phyloP scores from a whole-genome alignment of 2,329 filamentous ascomycete genomes.

The Trichoderma breve region DNA sequence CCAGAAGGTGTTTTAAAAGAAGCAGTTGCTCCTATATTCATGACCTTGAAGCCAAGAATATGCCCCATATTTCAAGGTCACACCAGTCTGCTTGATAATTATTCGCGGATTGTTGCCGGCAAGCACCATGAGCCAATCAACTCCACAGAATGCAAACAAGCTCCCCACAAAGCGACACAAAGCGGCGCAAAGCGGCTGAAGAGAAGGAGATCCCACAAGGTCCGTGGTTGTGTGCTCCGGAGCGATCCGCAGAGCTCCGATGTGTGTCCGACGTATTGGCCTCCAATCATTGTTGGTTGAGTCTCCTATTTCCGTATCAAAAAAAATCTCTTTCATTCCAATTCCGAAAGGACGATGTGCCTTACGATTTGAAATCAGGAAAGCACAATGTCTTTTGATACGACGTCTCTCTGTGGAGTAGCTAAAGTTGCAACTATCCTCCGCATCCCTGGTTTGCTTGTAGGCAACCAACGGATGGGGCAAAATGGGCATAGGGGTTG shows the following conservation, averaged over 20 bases:
- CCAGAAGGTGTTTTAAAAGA: neutral
- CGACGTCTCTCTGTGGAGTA: neutral
- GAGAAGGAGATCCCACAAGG: neutral
- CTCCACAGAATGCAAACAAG: too few species aligned
- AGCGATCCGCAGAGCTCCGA: neutral
- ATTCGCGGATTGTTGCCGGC: neutral
- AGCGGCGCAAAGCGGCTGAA: neutral
- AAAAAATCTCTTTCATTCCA: too few species aligned
- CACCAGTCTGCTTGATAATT: neutral
- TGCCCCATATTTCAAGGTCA: neutral
- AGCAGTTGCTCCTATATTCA: neutral
- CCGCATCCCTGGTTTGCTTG: neutral
- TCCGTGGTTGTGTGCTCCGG: neutral
- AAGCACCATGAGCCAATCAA: neutral
- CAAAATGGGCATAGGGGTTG: neutral
- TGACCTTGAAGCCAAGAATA: neutral
- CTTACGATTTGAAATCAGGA: neutral
- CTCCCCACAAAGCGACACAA: neutral
- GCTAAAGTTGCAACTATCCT: neutral
- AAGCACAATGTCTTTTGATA: neutral
- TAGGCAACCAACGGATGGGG: neutral
- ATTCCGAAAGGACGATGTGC: too few species aligned
- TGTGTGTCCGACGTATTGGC: neutral
- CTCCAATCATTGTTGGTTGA: neutral
- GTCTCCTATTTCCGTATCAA: neutral